Evolutionary conservation across 1,284 basidiomycete species (phyloP), one percentile per base, ranked within the genome.

Genomic region (Leccinum fuscescens): DNA sequence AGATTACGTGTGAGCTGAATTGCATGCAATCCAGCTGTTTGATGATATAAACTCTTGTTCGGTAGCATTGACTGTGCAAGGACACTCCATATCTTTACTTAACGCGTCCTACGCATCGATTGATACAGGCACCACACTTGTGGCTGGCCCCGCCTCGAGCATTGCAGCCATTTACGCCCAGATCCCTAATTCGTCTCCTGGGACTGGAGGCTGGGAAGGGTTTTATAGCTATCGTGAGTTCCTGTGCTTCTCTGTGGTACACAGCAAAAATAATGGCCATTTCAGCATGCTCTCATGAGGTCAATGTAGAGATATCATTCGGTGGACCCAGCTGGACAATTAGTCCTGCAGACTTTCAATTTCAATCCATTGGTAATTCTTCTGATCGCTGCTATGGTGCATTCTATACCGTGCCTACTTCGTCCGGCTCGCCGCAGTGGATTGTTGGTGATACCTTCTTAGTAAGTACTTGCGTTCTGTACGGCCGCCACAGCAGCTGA

Each of bases 101-200:
- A 69, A 64, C 1, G 62, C 61, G 5, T 76, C 76, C 5, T 68
- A 77, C 33, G 80, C 79, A 33, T 77, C 77, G 6, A 83, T 84
- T 57, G 83, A 84, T 66, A 84, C 83, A 8, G 83, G 83, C 8
- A 84, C 82, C 0, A 82, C 82, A 1, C 76, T 84, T 29, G 74
- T 83, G 58, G 82, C 80, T 27, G 80, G 78, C 0, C 82, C 83
- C 0, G 69, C 73, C 0, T 66, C 64, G 5, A 75, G 71, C 5
- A 80, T 83, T 24, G 65, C 72, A 31, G 74, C 76, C 11, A 75
- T 87, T 35, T 84, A 77, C 56, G 72, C 66, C 4, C 75, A 78
- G 17, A 78, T 85, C n/a, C 71, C 76, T 1, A 76, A 72, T 46
- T 74, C 79, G 5, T 59, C 64, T 42, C 62, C 74, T 9, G 74